Conservation (phyloP, 176 grass and related monocot species). For the Secale cereale region DNA sequence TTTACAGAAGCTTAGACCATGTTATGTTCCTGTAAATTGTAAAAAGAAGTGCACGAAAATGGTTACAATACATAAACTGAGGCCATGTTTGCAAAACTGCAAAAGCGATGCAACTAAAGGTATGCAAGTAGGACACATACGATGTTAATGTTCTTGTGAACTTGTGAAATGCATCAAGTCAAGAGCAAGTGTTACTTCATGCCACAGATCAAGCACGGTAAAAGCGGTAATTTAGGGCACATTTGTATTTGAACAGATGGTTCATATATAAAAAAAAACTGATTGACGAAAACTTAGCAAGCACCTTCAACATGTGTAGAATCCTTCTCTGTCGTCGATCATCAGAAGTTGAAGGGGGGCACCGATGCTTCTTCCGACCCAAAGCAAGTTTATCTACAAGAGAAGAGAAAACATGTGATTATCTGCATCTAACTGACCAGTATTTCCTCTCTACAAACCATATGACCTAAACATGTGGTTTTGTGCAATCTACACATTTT, state of each 20-base stretch:
- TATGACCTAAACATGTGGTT: background rate
- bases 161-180: slow-evolving; percentile 22
- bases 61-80: slow-evolving; percentile 1
- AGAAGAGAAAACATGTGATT: slow-evolving; percentile 20
- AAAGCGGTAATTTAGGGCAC: slow-evolving; percentile 2
- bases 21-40: slow-evolving; percentile 26
- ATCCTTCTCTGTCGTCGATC: slow-evolving; percentile 71
- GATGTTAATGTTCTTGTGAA: slow-evolving; percentile 19
- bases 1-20: slow-evolving; percentile 8
- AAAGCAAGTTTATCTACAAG: slow-evolving; percentile 33
- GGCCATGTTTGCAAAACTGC: background rate
- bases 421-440: background rate
- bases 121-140: slow-evolving; percentile 11
- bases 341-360: slow-evolving; percentile 46
- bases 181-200: slow-evolving; percentile 10
- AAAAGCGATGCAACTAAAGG: slow-evolving; percentile 7
- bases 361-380: slow-evolving; percentile 37
- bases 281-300: slow-evolving; percentile 9
- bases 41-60: background rate
- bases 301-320: slow-evolving; percentile 77
- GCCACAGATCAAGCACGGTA: background rate
- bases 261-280: slow-evolving; percentile 25
- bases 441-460: slow-evolving; percentile 26
- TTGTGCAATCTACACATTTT: background rate
- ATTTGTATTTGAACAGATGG: background rate